Conservation (phyloP, 495 filamentous ascomycete species). For the Penicillium psychrofluorescens region DNA sequence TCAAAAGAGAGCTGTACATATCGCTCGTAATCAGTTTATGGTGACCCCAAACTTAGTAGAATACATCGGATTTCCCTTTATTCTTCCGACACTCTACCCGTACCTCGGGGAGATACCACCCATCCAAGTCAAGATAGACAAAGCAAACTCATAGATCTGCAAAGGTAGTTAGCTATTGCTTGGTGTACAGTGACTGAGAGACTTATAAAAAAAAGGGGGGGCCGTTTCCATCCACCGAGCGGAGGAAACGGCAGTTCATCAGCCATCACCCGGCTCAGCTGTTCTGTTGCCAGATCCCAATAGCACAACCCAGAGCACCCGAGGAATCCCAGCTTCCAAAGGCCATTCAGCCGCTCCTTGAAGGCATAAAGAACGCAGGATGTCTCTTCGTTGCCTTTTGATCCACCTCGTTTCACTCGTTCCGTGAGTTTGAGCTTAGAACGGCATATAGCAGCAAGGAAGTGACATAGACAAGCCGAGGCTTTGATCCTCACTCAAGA, state of each 20-base stretch:
- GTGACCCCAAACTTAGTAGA: too few relatives aligned
- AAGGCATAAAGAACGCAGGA: constrained; percentile 15
- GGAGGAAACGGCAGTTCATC: constrained; percentile 30
- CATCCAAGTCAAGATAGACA: too few relatives aligned
- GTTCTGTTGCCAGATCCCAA: constrained; percentile 16
- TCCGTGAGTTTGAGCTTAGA: constrained; percentile 1
- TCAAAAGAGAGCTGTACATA: too few relatives aligned
- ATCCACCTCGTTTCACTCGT: constrained; percentile 6
- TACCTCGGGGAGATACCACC: too few relatives aligned
- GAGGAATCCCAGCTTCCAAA: constrained; percentile 15
- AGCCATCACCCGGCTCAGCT: constrained; percentile 4
- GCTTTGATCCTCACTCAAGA: constrained; percentile 94
- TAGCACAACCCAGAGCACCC: constrained; percentile 32
- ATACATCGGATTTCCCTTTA: too few relatives aligned
- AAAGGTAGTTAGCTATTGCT: constrained; percentile 23
- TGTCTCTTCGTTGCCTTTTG: constrained; percentile 25
- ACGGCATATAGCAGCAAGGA: constrained; percentile 7
- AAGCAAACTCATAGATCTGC: constrained; percentile 2
- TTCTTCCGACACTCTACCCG: too few relatives aligned
- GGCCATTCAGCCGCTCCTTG: constrained; percentile 19
- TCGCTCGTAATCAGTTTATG: too few relatives aligned
- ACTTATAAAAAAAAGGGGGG: constrained; percentile 59
- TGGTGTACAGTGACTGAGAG: constrained; percentile 8
- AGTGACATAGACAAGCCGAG: constrained; percentile 71
- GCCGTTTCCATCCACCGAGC: constrained; percentile 43